These are phyloP conservation scores for Groenewaldozyma salmanticensis DNA, from an alignment of 805 yeast species.

Conservation along the genomic window DNA sequence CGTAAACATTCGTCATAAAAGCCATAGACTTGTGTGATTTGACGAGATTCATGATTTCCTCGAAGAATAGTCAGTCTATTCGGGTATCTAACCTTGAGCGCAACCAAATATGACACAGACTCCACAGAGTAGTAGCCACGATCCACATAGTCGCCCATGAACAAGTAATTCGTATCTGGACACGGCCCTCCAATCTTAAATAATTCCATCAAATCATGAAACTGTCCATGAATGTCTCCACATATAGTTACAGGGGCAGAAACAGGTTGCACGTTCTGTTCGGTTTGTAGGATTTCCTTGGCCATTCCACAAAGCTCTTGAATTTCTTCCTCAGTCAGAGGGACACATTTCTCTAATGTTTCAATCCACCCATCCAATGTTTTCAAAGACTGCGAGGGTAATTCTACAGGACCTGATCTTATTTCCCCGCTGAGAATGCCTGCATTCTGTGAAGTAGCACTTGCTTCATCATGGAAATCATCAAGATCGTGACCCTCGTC, in stretches of 20 bases:
- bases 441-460: conserved; percentile 9
- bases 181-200: conserved; percentile 95
- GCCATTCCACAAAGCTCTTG: conserved; percentile 82
- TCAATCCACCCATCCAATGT: conserved; percentile 89
- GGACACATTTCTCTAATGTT: conserved; percentile 34
- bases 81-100: conserved; percentile 92
- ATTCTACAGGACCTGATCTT: conserved; percentile 33
- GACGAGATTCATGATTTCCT: conserved; percentile 94
- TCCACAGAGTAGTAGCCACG: conserved; percentile 85
- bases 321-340: conserved; percentile 66
- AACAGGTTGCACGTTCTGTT: conserved; percentile 92
- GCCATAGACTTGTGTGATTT: conserved; percentile 93
- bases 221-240: conserved; percentile 96
- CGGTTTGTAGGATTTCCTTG: conserved; percentile 72
- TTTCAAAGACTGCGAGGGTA: conserved; percentile 39
- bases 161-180: conserved; percentile 84
- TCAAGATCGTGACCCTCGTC: conserved; percentile 6
- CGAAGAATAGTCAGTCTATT: conserved; percentile 85
- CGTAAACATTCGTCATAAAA: conserved; percentile 94
- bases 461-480: conserved; percentile 33
- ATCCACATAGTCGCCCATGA: conserved; percentile 88
- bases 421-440: conserved; percentile 5
- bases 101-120: conserved; percentile 82
- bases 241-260: conserved; percentile 93
- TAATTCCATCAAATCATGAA: conserved; percentile 90